Base-by-base conservation (phyloP, 257 asterid species). In the Solanum ossicruentum region DNA sequence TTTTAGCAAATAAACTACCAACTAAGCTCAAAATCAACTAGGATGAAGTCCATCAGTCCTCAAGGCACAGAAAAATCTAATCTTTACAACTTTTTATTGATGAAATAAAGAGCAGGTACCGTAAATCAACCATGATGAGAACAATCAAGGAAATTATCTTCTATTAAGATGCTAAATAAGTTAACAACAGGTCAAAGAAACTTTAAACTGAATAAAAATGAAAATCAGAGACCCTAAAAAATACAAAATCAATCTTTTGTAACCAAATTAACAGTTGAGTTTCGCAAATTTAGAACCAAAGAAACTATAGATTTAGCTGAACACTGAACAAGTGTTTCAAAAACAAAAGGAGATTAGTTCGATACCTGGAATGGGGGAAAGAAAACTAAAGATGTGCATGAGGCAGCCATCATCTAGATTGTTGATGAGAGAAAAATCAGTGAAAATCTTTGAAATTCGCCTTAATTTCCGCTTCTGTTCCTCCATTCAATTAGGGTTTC, bases 351-450 rank as follows among this genome's bases (percentile, higher is more conserved):
- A 11, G 71, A 8, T 28, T 36, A 10, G 28, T 1, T 17, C 32
- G 56, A 57, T 88, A 94, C 99, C 99, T 91, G 98, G 99, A 52
- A 94, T 91, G 18, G 99, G 99, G 77, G 94, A 88, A 81, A 96
- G 96, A 93, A 93, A 96, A 91, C 95, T 92, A 88, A 96, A 93
- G 88, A 96, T 93, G 58, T 91, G 97, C 99, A 96, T 96, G 26
- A 96, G 94, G 66, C 99, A 96, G 85, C 99, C 98, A 89, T 96
- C 99, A 56, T 96, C 99, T 10, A 96, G 93, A 83, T 89, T 86
- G 86, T 96, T 93, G 47, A 96, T 88, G 49, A 78, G 47, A 51
- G 82, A 52, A 26, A 52, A 16, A 23, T 52, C 82, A 43, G 80
- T 71, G 80, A 55, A 71, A 43, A 20, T 39, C 43, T 75, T 77